A percentile compares a stretch with the other conserved stretches of the same genome.
Evolutionary conservation across 208 protist species (phyloP).

Genomic region (Crithidia mellificae): DNA sequence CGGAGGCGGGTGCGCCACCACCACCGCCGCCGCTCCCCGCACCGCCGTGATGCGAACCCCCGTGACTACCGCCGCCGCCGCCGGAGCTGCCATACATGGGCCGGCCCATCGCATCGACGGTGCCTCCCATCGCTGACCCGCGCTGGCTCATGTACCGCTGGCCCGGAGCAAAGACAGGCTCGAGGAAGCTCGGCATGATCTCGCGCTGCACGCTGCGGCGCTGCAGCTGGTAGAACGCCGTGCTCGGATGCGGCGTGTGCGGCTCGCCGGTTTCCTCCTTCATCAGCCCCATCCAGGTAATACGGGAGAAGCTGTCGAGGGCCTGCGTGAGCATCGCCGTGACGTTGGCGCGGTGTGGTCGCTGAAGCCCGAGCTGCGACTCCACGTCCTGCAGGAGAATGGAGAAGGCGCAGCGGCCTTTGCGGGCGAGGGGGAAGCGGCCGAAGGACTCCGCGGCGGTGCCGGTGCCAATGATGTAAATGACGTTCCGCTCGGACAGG

Average conservation of each 20-base stretch:
- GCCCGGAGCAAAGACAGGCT: constrained; percentile 55
- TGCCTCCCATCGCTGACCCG: constrained; percentile 7
- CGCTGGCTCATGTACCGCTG: constrained; percentile 26
- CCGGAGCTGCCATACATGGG: constrained; percentile 13
- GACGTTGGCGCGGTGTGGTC: constrained; percentile 57
- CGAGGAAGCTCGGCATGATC: constrained; percentile 83
- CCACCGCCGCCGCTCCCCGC: constrained; percentile 10
- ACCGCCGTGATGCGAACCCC: background rate
- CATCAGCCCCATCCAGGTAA: constrained; percentile 89
- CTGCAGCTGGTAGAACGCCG: constrained; percentile 65
- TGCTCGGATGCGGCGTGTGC: constrained; percentile 51
- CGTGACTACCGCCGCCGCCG: constrained; percentile 2
- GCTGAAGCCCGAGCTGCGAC: constrained; percentile 70
- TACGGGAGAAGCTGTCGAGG: constrained; percentile 81
- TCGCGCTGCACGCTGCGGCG: constrained; percentile 76
- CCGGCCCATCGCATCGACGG: constrained; percentile 13
- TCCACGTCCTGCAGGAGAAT: constrained; percentile 88
- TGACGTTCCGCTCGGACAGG: constrained; percentile 66
- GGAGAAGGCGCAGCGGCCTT: constrained; percentile 71
- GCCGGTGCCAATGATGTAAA: constrained; percentile 89
- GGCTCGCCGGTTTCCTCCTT: constrained; percentile 66
- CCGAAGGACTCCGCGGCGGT: constrained; percentile 73
- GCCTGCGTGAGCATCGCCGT: constrained; percentile 71
- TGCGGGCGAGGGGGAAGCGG: constrained; percentile 70
- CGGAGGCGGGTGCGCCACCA: constrained; percentile 8